These are phyloP conservation scores for Yamadazyma buinensis DNA, from an alignment of 1,139 yeast species.

Conservation along the genomic window DNA sequence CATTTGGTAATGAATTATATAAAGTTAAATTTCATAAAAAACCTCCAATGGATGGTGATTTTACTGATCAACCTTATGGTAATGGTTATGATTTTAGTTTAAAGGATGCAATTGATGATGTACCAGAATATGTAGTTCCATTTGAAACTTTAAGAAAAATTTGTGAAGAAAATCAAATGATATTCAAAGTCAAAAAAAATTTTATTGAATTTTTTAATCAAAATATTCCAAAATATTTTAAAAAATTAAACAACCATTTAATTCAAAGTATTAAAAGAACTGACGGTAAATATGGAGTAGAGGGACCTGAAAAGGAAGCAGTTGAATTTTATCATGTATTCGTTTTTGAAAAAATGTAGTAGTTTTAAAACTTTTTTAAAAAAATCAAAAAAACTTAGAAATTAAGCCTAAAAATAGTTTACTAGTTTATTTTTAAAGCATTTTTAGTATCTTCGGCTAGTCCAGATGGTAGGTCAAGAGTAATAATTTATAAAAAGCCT, in stretches of 20 bases:
- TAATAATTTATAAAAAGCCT: no score
- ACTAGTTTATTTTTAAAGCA: no score
- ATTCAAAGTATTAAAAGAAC: conserved; percentile 65
- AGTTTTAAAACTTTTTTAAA: no score
- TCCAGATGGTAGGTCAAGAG: no score
- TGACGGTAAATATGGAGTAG: conserved; percentile 83
- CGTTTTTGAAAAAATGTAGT: conserved; percentile 58
- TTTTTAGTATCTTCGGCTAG: no score
- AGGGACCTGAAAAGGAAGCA: conserved; percentile 82
- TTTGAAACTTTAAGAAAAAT: conserved; percentile 80
- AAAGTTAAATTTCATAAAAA: conserved; percentile 72
- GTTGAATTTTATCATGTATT: conserved; percentile 85
- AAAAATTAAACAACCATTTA: conserved; percentile 58
- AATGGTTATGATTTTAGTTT: conserved; percentile 77
- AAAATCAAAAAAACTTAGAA: no score
- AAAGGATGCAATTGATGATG: conserved; percentile 92
- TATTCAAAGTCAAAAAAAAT: conserved; percentile 67
- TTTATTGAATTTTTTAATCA: conserved; percentile 81
- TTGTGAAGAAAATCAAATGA: conserved; percentile 80
- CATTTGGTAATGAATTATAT: conserved; percentile 85
- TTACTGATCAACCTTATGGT: conserved; percentile 70
- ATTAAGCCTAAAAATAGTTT: no score
- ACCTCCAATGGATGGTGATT: conserved; percentile 71
- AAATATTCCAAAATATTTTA: conserved; percentile 66
- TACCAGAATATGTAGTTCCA: conserved; percentile 97